Percentiles rank a stretch among this genome's conserved stretches.
phyloP scores from a whole-genome alignment of 2,329 filamentous ascomycete species.

The Fusarium equiseti region DNA sequence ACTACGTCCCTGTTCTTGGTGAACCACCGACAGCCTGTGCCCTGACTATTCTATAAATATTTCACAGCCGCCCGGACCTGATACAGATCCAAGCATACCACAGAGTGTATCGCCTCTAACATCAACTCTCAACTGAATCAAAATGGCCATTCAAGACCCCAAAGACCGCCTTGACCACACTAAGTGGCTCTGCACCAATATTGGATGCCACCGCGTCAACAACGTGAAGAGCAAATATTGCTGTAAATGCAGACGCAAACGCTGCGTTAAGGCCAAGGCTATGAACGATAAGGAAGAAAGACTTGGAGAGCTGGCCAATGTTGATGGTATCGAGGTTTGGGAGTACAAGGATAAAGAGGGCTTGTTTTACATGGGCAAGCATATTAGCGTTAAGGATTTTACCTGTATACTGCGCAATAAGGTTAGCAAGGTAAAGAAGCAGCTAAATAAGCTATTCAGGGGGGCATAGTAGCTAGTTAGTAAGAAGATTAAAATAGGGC shows the following conservation, averaged over 20 bases:
- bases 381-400: too few relatives aligned
- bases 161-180: neutral
- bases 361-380: too few relatives aligned
- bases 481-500: too few relatives aligned
- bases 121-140: neutral
- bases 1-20: neutral
- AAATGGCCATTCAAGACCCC: fast-evolving
- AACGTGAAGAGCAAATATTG: neutral
- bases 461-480: too few relatives aligned
- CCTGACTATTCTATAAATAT: neutral
- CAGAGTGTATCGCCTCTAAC: neutral
- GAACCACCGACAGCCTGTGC: fast-evolving
- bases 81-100: neutral
- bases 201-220: neutral
- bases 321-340: neutral
- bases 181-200: neutral
- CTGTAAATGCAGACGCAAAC: neutral
- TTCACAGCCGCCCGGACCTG: neutral
- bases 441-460: too few relatives aligned
- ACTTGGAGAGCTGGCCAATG: fast-evolving
- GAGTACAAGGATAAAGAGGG: neutral
- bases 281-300: fast-evolving
- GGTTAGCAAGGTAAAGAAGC: too few relatives aligned
- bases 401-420: too few relatives aligned
- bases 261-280: neutral